Conservation (phyloP, 2,329 filamentous ascomycete genomes). For the Penicillium aurantiogriseum region DNA sequence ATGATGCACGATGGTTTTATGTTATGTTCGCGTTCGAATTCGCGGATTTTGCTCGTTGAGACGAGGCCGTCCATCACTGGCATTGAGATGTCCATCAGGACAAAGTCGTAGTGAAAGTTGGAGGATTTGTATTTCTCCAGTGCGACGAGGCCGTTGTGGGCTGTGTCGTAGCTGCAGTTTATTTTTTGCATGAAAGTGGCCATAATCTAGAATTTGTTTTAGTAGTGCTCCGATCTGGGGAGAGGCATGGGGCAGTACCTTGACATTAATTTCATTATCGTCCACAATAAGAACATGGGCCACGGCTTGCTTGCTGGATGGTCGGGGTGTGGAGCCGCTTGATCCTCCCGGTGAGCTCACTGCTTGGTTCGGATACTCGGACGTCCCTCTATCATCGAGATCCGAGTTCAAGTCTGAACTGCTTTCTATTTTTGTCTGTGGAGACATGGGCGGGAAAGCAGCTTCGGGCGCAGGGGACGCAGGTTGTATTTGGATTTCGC, state of each 20-base stretch:
- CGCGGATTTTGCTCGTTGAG: conserved; percentile 44
- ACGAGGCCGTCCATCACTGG: conserved; percentile 46
- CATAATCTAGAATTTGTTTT: conserved; percentile 27
- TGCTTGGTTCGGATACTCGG: neutral
- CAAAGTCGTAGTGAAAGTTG: conserved; percentile 34
- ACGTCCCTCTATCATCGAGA: neutral
- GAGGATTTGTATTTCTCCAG: conserved; percentile 37
- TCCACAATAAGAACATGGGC: conserved; percentile 41
- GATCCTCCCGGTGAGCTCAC: neutral
- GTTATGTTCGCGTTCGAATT: conserved; percentile 30
- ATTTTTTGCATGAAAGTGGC: conserved; percentile 40
- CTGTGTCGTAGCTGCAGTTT: conserved; percentile 38
- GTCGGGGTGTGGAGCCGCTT: neutral
- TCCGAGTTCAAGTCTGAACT: neutral
- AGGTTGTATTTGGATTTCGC: neutral
- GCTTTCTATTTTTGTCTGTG: neutral
- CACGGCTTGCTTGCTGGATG: conserved; percentile 1
- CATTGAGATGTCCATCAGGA: conserved; percentile 45
- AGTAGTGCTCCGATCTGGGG: neutral
- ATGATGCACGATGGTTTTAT: conserved; percentile 27
- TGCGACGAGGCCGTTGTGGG: conserved; percentile 40
- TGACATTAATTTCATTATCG: conserved; percentile 45
- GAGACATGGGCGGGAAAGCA: neutral
- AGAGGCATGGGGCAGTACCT: conserved; percentile 12
- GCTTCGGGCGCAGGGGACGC: neutral